Conservation (phyloP, 345 rosid genomes). For the Orychophragmus violaceus region DNA sequence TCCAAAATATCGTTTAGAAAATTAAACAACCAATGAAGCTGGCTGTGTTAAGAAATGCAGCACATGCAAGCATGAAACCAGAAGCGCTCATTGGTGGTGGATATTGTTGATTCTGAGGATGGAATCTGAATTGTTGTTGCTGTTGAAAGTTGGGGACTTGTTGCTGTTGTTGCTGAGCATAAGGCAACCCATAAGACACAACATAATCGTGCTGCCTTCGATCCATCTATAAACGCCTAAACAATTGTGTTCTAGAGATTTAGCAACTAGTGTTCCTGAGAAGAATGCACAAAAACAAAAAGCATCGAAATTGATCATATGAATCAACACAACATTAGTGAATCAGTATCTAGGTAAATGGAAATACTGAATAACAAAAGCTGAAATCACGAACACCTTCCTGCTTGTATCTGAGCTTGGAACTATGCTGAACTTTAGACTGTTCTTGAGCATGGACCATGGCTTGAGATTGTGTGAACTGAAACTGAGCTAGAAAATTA, state of each 20-base stretch:
- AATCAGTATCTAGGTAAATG: neutral
- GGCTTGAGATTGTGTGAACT: too few species aligned
- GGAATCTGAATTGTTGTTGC: constrained; percentile 77
- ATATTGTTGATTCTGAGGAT: constrained; percentile 72
- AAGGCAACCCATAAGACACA: constrained; percentile 68
- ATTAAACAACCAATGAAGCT: neutral
- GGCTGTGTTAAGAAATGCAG: too few species aligned
- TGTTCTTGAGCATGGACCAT: too few species aligned
- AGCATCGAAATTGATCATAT: neutral
- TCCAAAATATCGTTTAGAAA: constrained; percentile 1
- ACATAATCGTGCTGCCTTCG: constrained; percentile 43
- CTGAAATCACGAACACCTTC: too few species aligned
- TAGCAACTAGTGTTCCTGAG: neutral
- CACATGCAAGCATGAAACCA: constrained; percentile 57
- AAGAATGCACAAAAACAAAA: neutral
- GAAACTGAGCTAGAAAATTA: too few species aligned
- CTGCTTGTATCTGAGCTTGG: too few species aligned
- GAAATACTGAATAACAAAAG: too few species aligned
- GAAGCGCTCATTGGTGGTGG: constrained; percentile 46
- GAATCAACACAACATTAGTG: constrained; percentile 1
- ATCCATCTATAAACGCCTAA: too few species aligned
- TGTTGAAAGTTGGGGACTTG: constrained; percentile 65
- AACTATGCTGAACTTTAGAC: too few species aligned
- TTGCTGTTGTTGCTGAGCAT: constrained; percentile 64
- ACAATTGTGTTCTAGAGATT: too few species aligned